A percentile compares a stretch with the other conserved stretches of the same genome.
Evolutionary conservation across 306 rosid genomes (phyloP).

Genomic region (Rosa persica): DNA sequence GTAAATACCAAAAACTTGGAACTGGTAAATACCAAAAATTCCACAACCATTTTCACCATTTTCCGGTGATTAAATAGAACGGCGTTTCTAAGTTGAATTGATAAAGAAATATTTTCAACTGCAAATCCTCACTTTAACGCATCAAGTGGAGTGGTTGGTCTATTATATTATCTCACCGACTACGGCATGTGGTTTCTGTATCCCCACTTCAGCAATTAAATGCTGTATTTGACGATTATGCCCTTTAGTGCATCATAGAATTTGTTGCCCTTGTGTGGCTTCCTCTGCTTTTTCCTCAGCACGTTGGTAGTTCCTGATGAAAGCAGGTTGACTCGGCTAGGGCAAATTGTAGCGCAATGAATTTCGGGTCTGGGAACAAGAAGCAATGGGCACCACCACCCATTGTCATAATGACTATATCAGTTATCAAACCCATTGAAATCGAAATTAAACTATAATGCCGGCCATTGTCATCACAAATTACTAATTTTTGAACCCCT

Average conservation of each 20-base stretch:
- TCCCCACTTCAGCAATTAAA: neutral
- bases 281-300: neutral
- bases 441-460: neutral
- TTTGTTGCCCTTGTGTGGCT: neutral
- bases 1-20: too few species aligned
- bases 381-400: neutral
- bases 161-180: neutral
- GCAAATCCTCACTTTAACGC: neutral
- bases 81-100: neutral
- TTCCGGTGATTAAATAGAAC: neutral
- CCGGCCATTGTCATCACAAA: neutral
- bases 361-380: too few species aligned
- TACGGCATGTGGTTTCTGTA: neutral
- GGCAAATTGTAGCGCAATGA: neutral
- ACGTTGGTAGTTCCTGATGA: neutral
- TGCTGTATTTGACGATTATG: neutral
- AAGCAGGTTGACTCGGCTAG: too few species aligned
- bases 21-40: neutral
- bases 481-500: too few species aligned
- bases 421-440: too few species aligned
- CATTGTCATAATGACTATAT: neutral
- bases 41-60: neutral
- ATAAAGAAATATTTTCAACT: neutral
- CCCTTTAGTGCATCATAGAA: neutral
- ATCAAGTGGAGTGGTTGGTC: neutral